phyloP scores from a whole-genome alignment of 345 rosid species.

The Hypericum perforatum region DNA sequence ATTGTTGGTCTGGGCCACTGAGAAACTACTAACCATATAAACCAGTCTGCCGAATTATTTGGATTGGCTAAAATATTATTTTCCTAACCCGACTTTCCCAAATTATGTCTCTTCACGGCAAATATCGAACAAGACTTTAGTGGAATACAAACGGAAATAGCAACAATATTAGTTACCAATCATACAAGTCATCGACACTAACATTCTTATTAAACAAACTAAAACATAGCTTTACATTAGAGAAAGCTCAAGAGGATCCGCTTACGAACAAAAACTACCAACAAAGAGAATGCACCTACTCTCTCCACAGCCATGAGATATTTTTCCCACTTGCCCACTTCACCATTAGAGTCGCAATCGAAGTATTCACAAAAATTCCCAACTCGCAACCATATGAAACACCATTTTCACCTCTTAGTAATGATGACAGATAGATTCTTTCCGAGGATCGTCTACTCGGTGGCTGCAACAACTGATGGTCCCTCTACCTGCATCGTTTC shows the following conservation, averaged over 20 bases:
- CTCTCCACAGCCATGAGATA: background rate
- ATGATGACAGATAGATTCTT: too few relatives aligned
- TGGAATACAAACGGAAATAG: too few relatives aligned
- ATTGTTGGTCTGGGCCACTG: too few relatives aligned
- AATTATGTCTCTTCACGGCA: too few relatives aligned
- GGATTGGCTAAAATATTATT: too few relatives aligned
- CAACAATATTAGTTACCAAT: too few relatives aligned
- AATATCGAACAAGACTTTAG: too few relatives aligned
- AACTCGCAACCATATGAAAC: conserved; percentile 8
- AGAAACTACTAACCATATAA: too few relatives aligned
- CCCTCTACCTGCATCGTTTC: conserved; percentile 65
- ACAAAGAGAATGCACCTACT: conserved; percentile 5
- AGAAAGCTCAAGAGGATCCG: background rate
- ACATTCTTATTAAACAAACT: background rate
- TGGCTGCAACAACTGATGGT: conserved; percentile 62
- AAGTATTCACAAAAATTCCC: conserved; percentile 13
- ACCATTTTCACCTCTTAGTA: background rate
- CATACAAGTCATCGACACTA: too few relatives aligned
- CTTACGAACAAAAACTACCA: conserved; percentile 5
- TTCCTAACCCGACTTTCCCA: too few relatives aligned
- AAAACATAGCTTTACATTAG: conserved; percentile 21
- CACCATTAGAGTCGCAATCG: background rate
- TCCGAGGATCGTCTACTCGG: conserved; percentile 13
- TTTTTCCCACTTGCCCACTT: background rate
- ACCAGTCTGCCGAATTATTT: too few relatives aligned